phyloP scores from a whole-genome alignment of 371 early-diverging fungal species.

The Haplosporangium sp. region DNA sequence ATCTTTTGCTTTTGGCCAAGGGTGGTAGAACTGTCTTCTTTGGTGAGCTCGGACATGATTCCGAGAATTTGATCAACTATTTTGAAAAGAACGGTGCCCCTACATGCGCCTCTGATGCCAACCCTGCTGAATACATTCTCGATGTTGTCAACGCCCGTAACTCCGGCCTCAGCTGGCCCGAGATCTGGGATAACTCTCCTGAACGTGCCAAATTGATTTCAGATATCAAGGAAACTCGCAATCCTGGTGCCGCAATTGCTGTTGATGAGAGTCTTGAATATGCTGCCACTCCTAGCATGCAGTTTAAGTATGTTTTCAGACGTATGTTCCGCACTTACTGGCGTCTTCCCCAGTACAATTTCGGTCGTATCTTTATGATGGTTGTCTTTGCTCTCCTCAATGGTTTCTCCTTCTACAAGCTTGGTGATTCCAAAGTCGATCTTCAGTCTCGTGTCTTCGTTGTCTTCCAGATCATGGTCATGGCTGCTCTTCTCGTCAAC shows the following conservation, averaged over 20 bases:
- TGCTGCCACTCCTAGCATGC: constrained; percentile 32
- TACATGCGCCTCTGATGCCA: constrained; percentile 68
- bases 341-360: constrained; percentile 75
- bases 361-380: constrained; percentile 70
- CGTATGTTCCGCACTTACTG: constrained; percentile 77
- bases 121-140: constrained; percentile 81
- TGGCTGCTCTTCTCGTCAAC: constrained; percentile 77
- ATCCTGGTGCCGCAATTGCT: neutral
- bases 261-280: constrained; percentile 36
- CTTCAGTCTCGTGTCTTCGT: constrained; percentile 81
- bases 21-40: constrained; percentile 87
- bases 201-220: constrained; percentile 38
- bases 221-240: constrained; percentile 38
- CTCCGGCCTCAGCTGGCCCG: constrained; percentile 72
- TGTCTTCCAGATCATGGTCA: constrained; percentile 73
- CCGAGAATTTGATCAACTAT: constrained; percentile 66
- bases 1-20: constrained; percentile 82
- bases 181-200: constrained; percentile 67
- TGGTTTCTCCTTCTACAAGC: constrained; percentile 83
- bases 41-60: constrained; percentile 77
- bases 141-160: constrained; percentile 77
- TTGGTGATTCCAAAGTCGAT: constrained; percentile 66
- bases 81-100: constrained; percentile 76
- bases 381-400: constrained; percentile 71
- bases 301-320: constrained; percentile 69